Conservation (phyloP, 2,329 filamentous ascomycete genomes). For the Plectosphaerella cucumerina region DNA sequence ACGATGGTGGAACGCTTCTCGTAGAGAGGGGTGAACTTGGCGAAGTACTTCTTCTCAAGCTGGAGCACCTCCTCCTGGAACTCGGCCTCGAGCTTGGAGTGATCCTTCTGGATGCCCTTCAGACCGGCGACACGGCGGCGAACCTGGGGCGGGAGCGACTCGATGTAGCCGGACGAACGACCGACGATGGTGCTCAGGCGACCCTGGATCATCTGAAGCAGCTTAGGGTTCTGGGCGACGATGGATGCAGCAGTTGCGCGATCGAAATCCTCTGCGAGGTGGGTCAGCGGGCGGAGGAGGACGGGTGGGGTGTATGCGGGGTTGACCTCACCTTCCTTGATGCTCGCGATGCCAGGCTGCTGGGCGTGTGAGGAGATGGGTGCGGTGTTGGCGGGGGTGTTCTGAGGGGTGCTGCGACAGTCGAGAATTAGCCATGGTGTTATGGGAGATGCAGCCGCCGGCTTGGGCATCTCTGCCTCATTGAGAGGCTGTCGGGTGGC, state of each 20-base stretch:
- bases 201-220: conserved; percentile 97
- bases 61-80: conserved; percentile 98
- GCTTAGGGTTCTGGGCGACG: conserved; percentile 90
- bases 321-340: conserved; percentile 81
- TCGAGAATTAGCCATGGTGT: conserved; percentile 5
- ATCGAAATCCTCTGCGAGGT: conserved; percentile 76
- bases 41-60: conserved; percentile 99
- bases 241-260: conserved; percentile 82
- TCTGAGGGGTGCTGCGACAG: conserved; percentile 82
- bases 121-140: conserved; percentile 91
- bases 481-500: not conserved
- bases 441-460: conserved; percentile 1
- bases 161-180: conserved; percentile 94
- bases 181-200: conserved; percentile 91
- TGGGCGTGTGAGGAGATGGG: conserved; percentile 97
- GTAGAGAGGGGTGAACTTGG: conserved; percentile 97
- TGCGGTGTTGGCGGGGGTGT: conserved; percentile 92
- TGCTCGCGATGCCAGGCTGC: conserved; percentile 88
- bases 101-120: conserved; percentile 97
- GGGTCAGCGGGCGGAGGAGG: not conserved
- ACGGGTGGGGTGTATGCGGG: not conserved
- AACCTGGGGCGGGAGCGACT: conserved; percentile 85
- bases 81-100: conserved; percentile 95
- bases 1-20: conserved; percentile 90
- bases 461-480: too few species aligned